A percentile compares a stretch with the other conserved stretches of the same genome.
Evolutionary conservation across 2,329 filamentous ascomycete species (phyloP).

Genomic region (Stachybotrys chartarum): DNA sequence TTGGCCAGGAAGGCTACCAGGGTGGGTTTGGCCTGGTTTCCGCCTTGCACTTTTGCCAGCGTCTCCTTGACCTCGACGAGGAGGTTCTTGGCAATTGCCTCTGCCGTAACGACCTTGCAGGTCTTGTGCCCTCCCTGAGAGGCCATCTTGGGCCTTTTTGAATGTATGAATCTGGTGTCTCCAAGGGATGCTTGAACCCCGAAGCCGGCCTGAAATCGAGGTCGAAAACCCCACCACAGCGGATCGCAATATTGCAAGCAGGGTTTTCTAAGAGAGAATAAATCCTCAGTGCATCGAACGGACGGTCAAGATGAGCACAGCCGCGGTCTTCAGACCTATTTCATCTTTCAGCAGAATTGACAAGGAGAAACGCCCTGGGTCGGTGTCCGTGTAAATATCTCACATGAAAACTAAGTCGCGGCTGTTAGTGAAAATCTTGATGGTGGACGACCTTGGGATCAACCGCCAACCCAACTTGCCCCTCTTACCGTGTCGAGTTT

Average conservation of each 20-base stretch:
- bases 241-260: not conserved
- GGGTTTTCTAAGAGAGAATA: no score
- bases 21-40: constrained; percentile 52
- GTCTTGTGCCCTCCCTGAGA: constrained; percentile 46
- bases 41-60: constrained; percentile 61
- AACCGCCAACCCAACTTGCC: constrained; percentile 9
- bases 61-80: constrained; percentile 72
- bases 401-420: not conserved
- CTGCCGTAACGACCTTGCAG: constrained; percentile 91
- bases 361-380: not conserved
- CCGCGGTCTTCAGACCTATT: not conserved
- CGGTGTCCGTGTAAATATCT: not conserved
- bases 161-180: not conserved
- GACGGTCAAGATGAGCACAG: no score
- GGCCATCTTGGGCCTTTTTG: constrained; percentile 14
- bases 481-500: constrained; percentile 23
- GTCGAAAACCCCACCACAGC: not conserved
- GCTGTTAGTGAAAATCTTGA: not conserved
- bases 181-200: not conserved
- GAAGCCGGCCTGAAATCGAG: not conserved
- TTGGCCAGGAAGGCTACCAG: constrained; percentile 92
- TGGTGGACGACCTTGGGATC: constrained; percentile 2
- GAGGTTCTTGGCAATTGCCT: constrained; percentile 76
- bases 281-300: no score
- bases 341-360: not conserved